A percentile compares a stretch with the other conserved stretches of the same genome.
These are phyloP conservation scores for Platanthera zijinensis DNA, from an alignment of 106 monocot genomes.

Conservation along the genomic window DNA sequence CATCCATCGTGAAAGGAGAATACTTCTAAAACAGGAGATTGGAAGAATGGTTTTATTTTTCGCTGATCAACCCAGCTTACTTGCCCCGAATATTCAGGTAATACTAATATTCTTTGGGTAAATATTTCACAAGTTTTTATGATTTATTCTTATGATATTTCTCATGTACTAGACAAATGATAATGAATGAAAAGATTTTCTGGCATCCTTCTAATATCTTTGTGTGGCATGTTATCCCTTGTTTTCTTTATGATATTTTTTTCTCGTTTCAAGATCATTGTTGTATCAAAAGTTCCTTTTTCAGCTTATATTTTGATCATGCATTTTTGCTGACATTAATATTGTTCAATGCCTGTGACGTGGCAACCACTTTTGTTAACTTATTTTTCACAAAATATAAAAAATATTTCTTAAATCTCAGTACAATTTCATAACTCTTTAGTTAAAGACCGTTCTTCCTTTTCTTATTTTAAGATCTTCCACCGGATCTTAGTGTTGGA, in stretches of 20 bases:
- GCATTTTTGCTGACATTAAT: neutral
- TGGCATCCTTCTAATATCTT: too few species aligned
- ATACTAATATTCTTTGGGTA: neutral
- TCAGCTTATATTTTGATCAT: neutral
- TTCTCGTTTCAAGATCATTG: neutral
- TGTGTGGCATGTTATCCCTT: too few species aligned
- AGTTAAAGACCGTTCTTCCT: too few species aligned
- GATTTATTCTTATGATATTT: neutral
- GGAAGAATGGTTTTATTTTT: conserved; percentile 96
- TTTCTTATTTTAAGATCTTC: too few species aligned
- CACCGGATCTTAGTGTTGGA: too few species aligned
- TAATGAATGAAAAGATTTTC: neutral
- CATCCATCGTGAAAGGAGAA: conserved; percentile 91
- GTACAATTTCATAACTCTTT: too few species aligned
- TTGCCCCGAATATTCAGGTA: conserved; percentile 98
- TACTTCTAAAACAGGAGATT: conserved; percentile 94
- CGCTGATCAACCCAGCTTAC: conserved; percentile 92
- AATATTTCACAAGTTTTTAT: neutral
- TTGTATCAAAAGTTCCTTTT: neutral
- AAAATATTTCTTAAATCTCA: too few species aligned
- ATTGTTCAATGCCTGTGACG: too few species aligned
- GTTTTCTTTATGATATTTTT: neutral
- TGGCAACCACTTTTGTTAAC: too few species aligned
- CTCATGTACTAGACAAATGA: neutral
- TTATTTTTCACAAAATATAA: too few species aligned